Conservation (phyloP, 176 grass and related monocot species). For the Carex scoparia region DNA sequence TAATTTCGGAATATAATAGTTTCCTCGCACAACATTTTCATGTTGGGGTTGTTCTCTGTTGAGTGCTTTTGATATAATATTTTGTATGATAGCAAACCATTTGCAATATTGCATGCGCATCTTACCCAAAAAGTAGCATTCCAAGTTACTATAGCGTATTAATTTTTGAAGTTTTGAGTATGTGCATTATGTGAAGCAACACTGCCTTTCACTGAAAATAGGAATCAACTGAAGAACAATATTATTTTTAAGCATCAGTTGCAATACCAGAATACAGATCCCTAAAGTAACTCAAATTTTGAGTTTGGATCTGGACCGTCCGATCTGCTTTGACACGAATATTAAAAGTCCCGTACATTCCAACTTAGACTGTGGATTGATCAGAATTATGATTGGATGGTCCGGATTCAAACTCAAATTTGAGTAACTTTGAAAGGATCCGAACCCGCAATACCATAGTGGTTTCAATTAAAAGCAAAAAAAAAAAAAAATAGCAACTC, state of each 20-base stretch:
- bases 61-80: background rate
- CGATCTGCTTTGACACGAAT: no score
- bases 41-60: background rate
- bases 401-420: no score
- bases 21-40: background rate
- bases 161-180: background rate
- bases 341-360: no score
- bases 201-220: background rate
- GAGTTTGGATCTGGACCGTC: no score
- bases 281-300: no score
- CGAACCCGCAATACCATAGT: no score
- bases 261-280: no score
- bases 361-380: no score
- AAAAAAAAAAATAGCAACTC: no score
- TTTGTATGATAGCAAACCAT: background rate
- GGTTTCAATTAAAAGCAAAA: no score
- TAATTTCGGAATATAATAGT: slow-evolving; percentile 13
- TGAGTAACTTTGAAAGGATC: no score
- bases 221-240: background rate
- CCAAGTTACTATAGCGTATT: background rate
- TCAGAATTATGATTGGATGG: no score
- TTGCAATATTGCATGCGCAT: background rate
- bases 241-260: background rate
- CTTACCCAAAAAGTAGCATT: background rate
- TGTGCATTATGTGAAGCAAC: background rate